Evolutionary conservation across 805 yeast species (phyloP), one percentile per base, ranked within the genome.

Genomic region (Soucietia sequanensis): DNA sequence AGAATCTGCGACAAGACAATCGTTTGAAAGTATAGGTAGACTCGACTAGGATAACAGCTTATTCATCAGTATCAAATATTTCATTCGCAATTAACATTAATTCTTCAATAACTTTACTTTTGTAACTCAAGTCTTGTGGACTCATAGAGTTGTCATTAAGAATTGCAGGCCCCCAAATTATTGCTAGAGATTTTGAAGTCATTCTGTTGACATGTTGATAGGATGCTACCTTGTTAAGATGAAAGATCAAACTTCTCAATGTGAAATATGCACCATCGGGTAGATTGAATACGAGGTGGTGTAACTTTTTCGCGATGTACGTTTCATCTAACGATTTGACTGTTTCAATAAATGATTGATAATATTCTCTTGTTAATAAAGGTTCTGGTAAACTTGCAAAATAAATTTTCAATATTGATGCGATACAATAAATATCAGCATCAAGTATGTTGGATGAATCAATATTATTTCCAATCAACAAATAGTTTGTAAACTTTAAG

Each of bases 201-300:
- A 93, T 93, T 54, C 93, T 74, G 55, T 89, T 88, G 23, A 61
- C 47, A 14, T 70, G 70, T 50, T 80, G 81, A 37, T 79, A 70
- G 19, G 74, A 72, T 24, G 82, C 78, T 10, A 93, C 81, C 37
- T 82, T 76, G 42, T 82, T 80, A 42, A 93, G 75, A 58, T 93
- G 99, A 71, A 91, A 87, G 2, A 90, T 66, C 45, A 93, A 65
- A 23, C 87, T 79, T 45, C 97, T 70, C 47, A 93, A 70, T 0
- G 98, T 90, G 70, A 95, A 90, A 58, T 93, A 93, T 38, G 91
- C 88, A 1, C 95, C 93, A 62, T 93, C 99, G 0, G 97, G 96
- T 36, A 93, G 72, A 46, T 85, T 84, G 65, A 84, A 93, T 30
- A 93, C 86, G 39, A 87, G 75, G 29, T 88, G 86, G 59, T 93